Percentiles rank a stretch among this genome's conserved stretches.
phyloP scores from a whole-genome alignment of 257 asterid species.

The Fraxinus cuspidata region DNA sequence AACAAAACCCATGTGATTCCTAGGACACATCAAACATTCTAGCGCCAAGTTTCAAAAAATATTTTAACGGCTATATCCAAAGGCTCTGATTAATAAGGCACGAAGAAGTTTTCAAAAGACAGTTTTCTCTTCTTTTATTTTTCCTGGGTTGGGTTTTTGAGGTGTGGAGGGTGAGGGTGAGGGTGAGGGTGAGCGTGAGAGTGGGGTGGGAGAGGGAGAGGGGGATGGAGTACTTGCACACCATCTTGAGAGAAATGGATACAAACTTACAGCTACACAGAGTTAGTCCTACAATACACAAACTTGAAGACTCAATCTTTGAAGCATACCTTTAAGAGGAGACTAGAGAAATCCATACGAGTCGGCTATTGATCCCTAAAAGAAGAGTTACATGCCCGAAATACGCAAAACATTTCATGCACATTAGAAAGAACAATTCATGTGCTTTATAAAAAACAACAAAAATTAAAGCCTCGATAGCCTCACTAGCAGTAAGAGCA shows the following conservation, averaged over 20 bases:
- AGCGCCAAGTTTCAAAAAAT: constrained; percentile 3
- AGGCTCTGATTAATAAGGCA: not conserved
- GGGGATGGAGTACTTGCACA: not conserved
- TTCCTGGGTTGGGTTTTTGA: not conserved
- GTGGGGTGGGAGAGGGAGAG: not conserved
- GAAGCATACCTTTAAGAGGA: constrained; percentile 6
- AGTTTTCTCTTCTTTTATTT: not conserved
- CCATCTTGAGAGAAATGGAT: not conserved
- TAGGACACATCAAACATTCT: not conserved
- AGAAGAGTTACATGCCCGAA: constrained; percentile 26
- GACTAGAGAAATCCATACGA: constrained; percentile 18
- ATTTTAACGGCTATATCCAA: not conserved
- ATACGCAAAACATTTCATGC: constrained; percentile 25
- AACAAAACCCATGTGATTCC: not conserved
- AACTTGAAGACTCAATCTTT: not conserved
- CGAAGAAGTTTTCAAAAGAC: not conserved
- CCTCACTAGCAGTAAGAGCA: constrained; percentile 24
- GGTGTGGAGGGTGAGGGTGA: not conserved
- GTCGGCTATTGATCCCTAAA: constrained; percentile 16
- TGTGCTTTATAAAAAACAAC: constrained; percentile 40
- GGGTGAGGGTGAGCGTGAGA: not conserved
- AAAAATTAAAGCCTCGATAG: constrained; percentile 25
- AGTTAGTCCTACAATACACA: constrained; percentile 10
- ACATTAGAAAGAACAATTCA: constrained; percentile 36
- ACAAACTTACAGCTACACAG: constrained; percentile 4